phyloP scores from a whole-genome alignment of 2,329 filamentous ascomycete genomes.

The Alternaria sp. region DNA sequence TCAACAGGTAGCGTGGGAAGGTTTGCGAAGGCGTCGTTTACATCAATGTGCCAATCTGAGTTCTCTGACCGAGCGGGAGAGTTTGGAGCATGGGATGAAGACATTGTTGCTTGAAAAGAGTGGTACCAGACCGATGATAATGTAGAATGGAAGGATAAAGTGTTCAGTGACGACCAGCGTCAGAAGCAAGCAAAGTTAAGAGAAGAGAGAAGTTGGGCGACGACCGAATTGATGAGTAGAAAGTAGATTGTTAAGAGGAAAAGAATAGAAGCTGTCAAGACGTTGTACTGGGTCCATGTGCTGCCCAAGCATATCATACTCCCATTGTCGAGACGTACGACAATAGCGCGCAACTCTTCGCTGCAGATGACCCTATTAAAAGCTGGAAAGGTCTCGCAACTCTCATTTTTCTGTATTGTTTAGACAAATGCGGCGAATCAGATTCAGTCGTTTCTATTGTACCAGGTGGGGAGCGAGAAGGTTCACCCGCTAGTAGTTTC shows the following conservation, averaged over 20 bases:
- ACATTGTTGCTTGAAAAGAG: not conserved
- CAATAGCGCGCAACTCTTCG: not conserved
- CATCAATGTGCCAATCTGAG: not conserved
- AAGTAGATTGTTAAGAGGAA: not conserved
- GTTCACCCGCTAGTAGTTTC: not conserved
- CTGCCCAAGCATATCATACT: not conserved
- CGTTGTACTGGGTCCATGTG: not conserved
- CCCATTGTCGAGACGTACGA: conserved; percentile 8
- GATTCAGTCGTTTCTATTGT: not conserved
- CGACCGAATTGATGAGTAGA: not conserved
- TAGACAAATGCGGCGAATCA: not conserved
- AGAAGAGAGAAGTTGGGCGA: not conserved
- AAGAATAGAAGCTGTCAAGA: not conserved
- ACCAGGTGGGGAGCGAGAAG: not conserved
- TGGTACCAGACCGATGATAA: conserved; percentile 3
- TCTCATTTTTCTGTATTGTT: not conserved
- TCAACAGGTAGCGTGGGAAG: not conserved
- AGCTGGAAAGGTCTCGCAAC: not conserved
- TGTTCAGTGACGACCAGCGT: conserved; percentile 13
- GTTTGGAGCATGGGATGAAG: not conserved
- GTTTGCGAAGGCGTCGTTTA: not conserved
- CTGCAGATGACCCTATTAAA: not conserved
- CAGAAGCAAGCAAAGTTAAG: not conserved
- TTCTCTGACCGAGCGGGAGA: not conserved
- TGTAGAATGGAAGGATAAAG: not conserved